Evolutionary conservation across 345 rosid genomes (phyloP), one percentile per base, ranked within the genome.

Genomic region (Boechera retrofracta): DNA sequence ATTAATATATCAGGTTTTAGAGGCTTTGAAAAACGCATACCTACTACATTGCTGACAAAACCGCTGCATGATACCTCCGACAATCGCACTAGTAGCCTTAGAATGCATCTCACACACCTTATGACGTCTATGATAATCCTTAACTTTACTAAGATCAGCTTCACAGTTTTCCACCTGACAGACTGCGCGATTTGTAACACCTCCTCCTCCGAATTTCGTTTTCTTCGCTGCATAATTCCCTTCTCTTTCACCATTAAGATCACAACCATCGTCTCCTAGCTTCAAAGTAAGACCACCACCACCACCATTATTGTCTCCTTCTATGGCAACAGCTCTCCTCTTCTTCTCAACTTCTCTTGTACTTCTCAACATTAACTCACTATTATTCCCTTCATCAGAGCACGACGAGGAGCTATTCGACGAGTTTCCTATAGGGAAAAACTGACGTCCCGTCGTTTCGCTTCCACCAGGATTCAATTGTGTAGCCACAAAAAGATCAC

Each of bases 11-110:
- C 5, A 73, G 72, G 26, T 12, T 47, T 61, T 16, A 33, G 32
- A 44, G 53, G 62, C 64, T 51, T 42, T 5, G 29, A 49, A 35
- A 35, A 68, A 44, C 4, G 39, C 86, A 81, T 83, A 96, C 99
- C 98, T 85, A 80, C 99, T 96, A 72, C 99, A 96, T 85, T 96
- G 99, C 85, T 96, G 99, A 85, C 99, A 96, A 75, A 96, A 96
- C 35, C 99, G 91, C 88, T 96, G 99, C 98, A 96, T 85, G 26
- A 83, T 84, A 66, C 84, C 88, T 68, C 95, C 97, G 18, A 96
- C 98, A 26, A 89, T 85, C 0, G 99, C 98, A 76, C 86, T 91
- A 69, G 79, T 85, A 69, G 95, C 95, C 77, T 96, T 96, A 48
- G 99, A 93, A 83, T 96, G 99, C 89, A 87, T 75, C 88, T 93